phyloP scores from a whole-genome alignment of 2,329 filamentous ascomycete species.

The Bretziella fagacearum region DNA sequence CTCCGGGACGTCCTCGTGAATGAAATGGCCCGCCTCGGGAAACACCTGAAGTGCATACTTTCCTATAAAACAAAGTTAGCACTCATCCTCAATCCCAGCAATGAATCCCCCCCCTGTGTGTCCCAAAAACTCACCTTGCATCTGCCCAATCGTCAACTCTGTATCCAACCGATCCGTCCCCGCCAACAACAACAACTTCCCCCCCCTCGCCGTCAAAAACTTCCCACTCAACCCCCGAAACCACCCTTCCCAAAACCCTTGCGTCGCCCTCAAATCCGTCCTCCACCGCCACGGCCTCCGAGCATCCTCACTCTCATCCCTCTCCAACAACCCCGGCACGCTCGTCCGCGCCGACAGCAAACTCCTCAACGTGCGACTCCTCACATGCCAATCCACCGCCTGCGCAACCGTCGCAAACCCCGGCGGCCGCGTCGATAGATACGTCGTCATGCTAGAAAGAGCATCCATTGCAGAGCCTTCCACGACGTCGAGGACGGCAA shows the following conservation, averaged over 20 bases:
- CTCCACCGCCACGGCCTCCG: slow-evolving; percentile 58
- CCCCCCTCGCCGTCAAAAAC: slow-evolving; percentile 65
- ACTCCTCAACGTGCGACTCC: slow-evolving; percentile 75
- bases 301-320: slow-evolving; percentile 23
- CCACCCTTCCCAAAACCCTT: slow-evolving; percentile 90
- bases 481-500: slow-evolving; percentile 84
- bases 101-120: not conserved
- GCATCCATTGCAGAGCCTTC: slow-evolving; percentile 94
- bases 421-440: slow-evolving; percentile 63
- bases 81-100: not conserved
- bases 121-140: slow-evolving; percentile 52
- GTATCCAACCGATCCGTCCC: slow-evolving; percentile 83
- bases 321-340: slow-evolving; percentile 60
- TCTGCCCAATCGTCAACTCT: slow-evolving; percentile 86
- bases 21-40: slow-evolving; percentile 87
- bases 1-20: slow-evolving; percentile 86
- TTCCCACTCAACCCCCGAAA: slow-evolving; percentile 76
- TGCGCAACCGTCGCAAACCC: slow-evolving; percentile 62
- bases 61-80: slow-evolving; percentile 27
- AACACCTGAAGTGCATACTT: slow-evolving; percentile 95
- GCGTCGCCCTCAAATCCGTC: slow-evolving; percentile 67
- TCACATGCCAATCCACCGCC: slow-evolving; percentile 86
- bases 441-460: slow-evolving; percentile 82
- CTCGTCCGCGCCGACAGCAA: slow-evolving; percentile 67
- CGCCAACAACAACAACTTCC: slow-evolving; percentile 70